Percentiles rank a stretch among this genome's conserved stretches.
Conservation (phyloP, 2,329 filamentous ascomycete species). For the Fusarium sp. region DNA sequence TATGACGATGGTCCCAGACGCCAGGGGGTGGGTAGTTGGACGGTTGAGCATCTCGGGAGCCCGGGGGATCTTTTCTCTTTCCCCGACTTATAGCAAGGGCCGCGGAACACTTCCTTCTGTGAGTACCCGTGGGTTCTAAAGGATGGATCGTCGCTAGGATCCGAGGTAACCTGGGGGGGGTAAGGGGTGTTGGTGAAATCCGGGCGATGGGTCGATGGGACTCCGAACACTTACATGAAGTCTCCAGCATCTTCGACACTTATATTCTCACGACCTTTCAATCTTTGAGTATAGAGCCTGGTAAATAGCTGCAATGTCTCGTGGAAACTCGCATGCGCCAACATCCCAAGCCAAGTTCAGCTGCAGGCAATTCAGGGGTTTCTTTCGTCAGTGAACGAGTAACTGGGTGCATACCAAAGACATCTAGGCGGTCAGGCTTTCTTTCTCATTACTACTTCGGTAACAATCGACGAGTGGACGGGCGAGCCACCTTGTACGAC, state of each 20-base stretch:
- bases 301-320: background rate
- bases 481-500: background rate
- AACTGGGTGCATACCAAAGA: too few relatives aligned
- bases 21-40: background rate
- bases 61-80: background rate
- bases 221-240: background rate
- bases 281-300: too few relatives aligned
- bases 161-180: too few relatives aligned
- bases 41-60: background rate
- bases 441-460: background rate
- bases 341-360: background rate
- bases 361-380: background rate
- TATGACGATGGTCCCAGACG: background rate
- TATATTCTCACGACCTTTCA: accelerated
- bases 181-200: background rate
- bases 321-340: background rate
- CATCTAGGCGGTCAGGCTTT: background rate
- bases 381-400: background rate
- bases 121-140: background rate
- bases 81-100: background rate
- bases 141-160: background rate
- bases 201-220: background rate
- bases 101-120: background rate
- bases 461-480: background rate
- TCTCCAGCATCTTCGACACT: background rate